These are phyloP conservation scores for Cutaneotrichosporon arboriforme DNA, from an alignment of 1,284 basidiomycete species.

Conservation along the genomic window DNA sequence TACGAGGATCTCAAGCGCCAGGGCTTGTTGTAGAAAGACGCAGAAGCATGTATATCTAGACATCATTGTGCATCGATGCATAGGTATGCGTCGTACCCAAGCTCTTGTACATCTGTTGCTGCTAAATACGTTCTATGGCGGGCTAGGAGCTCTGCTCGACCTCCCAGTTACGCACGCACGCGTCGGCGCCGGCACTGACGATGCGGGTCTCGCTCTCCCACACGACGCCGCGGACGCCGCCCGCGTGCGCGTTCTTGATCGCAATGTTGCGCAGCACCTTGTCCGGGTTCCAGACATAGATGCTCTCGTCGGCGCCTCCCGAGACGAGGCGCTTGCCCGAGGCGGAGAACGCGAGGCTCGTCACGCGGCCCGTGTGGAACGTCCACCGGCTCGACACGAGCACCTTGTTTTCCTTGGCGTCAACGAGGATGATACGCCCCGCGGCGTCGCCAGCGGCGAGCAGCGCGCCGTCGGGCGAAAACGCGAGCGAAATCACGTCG, in stretches of 20 bases:
- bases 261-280: conserved; percentile 72
- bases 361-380: conserved; percentile 77
- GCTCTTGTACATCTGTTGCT: too few relatives aligned
- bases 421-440: conserved; percentile 49
- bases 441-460: conserved; percentile 71
- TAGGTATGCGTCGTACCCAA: too few relatives aligned
- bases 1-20: conserved; percentile 48
- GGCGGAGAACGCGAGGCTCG: conserved; percentile 70
- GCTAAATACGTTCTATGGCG: not conserved
- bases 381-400: conserved; percentile 74
- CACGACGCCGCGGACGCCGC: conserved; percentile 71
- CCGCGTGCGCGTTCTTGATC: conserved; percentile 77
- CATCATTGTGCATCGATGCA: too few relatives aligned
- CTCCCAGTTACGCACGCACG: conserved; percentile 66
- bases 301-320: conserved; percentile 82
- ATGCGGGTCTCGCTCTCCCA: conserved; percentile 66
- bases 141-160: not conserved
- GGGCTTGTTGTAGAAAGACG: conserved; percentile 43
- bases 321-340: conserved; percentile 73
- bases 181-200: conserved; percentile 76
- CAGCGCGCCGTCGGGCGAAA: conserved; percentile 69
- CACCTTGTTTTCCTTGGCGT: conserved; percentile 62
- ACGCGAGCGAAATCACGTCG: conserved; percentile 67
- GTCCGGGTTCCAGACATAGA: conserved; percentile 80
- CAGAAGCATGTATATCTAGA: not conserved